Percentiles rank a stretch among this genome's conserved stretches.
phyloP scores from a whole-genome alignment of 2,329 filamentous ascomycete species.

The Ustulina deusta region DNA sequence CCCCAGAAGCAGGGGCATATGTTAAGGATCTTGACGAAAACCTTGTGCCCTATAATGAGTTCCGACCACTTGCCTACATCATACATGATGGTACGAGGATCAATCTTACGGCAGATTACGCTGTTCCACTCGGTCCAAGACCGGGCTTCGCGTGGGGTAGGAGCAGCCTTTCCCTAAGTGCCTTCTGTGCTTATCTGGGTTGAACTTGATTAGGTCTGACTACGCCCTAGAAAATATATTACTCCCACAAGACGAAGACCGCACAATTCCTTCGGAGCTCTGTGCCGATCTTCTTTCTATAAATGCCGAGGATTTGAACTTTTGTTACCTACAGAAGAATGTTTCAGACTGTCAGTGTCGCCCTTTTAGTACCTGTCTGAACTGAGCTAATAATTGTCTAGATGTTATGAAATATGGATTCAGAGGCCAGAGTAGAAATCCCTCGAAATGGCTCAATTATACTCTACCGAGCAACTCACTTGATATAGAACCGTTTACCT shows the following conservation, averaged over 20 bases:
- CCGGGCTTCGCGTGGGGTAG: neutral
- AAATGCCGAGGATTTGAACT: neutral
- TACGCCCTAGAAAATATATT: neutral
- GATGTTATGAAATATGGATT: constrained; percentile 1
- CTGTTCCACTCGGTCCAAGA: constrained; percentile 14
- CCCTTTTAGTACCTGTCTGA: neutral
- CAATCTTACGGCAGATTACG: constrained; percentile 34
- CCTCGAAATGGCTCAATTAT: neutral
- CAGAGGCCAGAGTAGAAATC: neutral
- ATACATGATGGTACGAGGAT: constrained; percentile 45
- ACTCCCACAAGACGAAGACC: neutral
- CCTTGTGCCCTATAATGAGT: constrained; percentile 38
- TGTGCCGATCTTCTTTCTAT: no score
- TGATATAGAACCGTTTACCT: neutral
- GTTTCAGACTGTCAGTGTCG: neutral
- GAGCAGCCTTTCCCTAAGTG: no score
- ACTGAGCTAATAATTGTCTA: neutral
- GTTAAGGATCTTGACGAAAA: constrained; percentile 37
- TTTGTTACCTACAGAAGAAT: neutral
- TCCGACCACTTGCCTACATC: constrained; percentile 40
- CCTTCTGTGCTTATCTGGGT: no score
- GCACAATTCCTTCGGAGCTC: no score
- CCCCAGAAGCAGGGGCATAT: constrained; percentile 42
- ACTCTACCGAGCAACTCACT: neutral
- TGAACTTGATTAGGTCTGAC: neutral